Evolutionary conservation across 805 yeast genomes (phyloP).

Genomic region (Wickerhamiella siamensis): DNA sequence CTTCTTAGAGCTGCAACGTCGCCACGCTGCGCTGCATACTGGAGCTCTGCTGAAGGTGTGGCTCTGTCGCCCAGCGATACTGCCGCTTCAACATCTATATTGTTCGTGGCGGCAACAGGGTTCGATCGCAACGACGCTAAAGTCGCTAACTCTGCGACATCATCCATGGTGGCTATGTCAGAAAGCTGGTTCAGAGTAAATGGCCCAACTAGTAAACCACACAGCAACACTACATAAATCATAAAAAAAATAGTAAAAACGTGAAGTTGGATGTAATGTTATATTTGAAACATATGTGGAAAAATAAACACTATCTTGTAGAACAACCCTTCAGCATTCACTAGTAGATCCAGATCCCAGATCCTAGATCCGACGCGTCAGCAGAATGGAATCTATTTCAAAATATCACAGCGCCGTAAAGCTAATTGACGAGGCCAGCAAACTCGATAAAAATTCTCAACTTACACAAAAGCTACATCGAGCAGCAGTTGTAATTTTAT

Average conservation of each 20-base stretch:
- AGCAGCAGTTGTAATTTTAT: not conserved
- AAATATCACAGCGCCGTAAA: not conserved
- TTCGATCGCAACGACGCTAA: slow-evolving; percentile 1
- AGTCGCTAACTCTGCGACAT: slow-evolving; percentile 2
- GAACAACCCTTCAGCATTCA: too few relatives aligned
- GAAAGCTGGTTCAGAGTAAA: too few relatives aligned
- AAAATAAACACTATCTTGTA: too few relatives aligned
- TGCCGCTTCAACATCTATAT: not conserved
- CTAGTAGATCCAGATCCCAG: too few relatives aligned
- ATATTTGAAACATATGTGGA: too few relatives aligned
- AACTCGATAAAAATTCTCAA: not conserved
- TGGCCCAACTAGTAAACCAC: too few relatives aligned
- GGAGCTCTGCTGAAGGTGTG: not conserved
- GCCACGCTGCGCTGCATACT: slow-evolving; percentile 1
- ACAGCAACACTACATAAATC: too few relatives aligned
- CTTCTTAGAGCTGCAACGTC: not conserved
- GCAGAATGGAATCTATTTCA: not conserved
- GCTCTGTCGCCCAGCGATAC: not conserved
- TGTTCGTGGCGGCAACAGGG: not conserved
- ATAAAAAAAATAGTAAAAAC: too few relatives aligned
- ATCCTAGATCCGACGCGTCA: not conserved
- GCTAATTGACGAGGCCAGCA: not conserved
- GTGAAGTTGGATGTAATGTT: too few relatives aligned
- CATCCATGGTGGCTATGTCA: slow-evolving; percentile 1
- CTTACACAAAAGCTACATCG: not conserved